Evolutionary conservation across 2,329 filamentous ascomycete species (phyloP).

Genomic region (Clarireedia homoeocarpa): DNA sequence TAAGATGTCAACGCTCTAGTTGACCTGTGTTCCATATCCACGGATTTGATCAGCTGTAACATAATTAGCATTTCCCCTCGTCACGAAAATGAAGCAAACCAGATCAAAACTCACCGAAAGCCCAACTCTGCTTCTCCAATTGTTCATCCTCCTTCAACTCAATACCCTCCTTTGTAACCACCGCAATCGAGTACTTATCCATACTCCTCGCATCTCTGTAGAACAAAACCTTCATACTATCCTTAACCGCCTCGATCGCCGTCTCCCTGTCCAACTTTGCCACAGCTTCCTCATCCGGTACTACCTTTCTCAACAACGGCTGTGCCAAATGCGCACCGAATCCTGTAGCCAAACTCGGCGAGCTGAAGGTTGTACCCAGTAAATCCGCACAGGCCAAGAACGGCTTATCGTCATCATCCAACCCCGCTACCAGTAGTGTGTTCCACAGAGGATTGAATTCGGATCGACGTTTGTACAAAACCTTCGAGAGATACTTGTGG

Average conservation of each 20-base stretch:
- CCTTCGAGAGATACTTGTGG: conserved; percentile 92
- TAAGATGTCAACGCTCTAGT: conserved; percentile 26
- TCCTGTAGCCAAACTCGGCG: conserved; percentile 84
- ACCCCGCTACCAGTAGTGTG: conserved; percentile 80
- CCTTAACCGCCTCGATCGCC: conserved; percentile 73
- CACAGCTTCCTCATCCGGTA: conserved; percentile 75
- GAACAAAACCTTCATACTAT: conserved; percentile 98
- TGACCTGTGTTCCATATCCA: conserved; percentile 83
- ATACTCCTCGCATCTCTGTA: conserved; percentile 92
- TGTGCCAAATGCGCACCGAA: conserved; percentile 90
- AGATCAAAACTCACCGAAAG: conserved; percentile 46
- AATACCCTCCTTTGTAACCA: conserved; percentile 84
- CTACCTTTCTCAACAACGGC: conserved; percentile 77
- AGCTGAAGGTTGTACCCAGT: conserved; percentile 83
- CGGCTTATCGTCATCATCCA: conserved; percentile 71
- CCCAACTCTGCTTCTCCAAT: conserved; percentile 95
- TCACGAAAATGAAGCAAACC: not conserved
- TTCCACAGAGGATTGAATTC: conserved; percentile 99
- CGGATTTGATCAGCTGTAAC: conserved; percentile 72
- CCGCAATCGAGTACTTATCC: conserved; percentile 84
- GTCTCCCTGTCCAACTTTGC: conserved; percentile 65
- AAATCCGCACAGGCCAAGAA: conserved; percentile 91
- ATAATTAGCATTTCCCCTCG: conserved; percentile 13
- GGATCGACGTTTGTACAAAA: conserved; percentile 89
- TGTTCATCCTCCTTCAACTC: conserved; percentile 77